These are phyloP conservation scores for Akanthomyces dipterigenus DNA, from an alignment of 2,329 filamentous ascomycete species.

Conservation along the genomic window DNA sequence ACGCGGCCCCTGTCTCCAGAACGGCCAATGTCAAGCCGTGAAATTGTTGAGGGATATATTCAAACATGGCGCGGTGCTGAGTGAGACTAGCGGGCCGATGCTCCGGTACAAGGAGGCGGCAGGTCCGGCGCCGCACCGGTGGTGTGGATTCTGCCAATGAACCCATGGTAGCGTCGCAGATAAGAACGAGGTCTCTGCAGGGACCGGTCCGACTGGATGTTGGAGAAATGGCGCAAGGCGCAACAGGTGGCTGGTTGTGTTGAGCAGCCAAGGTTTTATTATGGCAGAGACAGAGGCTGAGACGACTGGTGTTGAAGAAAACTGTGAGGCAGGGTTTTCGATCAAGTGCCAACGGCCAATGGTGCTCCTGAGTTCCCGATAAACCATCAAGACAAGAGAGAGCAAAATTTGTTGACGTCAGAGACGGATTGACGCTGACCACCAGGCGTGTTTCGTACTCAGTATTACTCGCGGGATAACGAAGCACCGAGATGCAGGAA, in stretches of 20 bases:
- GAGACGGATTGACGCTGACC: background rate
- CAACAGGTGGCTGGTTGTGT: background rate
- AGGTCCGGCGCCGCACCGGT: conserved; percentile 4
- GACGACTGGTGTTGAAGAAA: background rate
- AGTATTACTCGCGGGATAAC: background rate
- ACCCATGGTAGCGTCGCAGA: background rate
- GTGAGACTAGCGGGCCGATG: conserved; percentile 10
- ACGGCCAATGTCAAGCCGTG: background rate
- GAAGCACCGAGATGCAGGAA: background rate
- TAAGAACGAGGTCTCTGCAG: background rate
- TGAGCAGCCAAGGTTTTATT: background rate
- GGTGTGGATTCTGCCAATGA: background rate
- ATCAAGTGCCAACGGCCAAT: too few species aligned
- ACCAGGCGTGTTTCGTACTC: background rate
- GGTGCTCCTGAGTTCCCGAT: background rate
- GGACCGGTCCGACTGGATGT: conserved; percentile 2
- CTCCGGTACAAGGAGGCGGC: background rate
- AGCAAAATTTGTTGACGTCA: background rate
- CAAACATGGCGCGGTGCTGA: background rate
- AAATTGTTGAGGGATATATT: conserved; percentile 7
- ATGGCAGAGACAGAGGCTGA: background rate
- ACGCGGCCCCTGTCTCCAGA: background rate
- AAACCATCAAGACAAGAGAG: background rate
- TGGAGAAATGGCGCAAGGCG: conserved; percentile 1
- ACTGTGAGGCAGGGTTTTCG: background rate